These are phyloP conservation scores for Saitozyma podzolica DNA, from an alignment of 768 basidiomycete species.

Conservation along the genomic window DNA sequence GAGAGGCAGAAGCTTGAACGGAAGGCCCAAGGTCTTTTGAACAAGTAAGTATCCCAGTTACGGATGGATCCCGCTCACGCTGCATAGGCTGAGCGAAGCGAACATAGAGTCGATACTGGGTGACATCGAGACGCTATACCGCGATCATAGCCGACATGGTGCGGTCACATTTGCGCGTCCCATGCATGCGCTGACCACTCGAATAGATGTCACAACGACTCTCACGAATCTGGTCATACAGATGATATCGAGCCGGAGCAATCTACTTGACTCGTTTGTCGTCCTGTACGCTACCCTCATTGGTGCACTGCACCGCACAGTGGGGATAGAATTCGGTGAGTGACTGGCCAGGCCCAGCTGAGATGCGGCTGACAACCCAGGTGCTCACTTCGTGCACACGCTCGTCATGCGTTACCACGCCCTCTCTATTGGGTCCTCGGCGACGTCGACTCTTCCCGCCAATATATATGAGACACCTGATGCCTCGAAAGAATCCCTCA, in stretches of 20 bases:
- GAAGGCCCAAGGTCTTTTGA: slow-evolving; percentile 82
- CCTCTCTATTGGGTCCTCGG: slow-evolving; percentile 10
- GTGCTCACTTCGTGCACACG: slow-evolving; percentile 78
- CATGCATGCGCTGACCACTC: background rate
- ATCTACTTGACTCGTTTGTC: slow-evolving; percentile 83
- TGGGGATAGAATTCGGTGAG: slow-evolving; percentile 87
- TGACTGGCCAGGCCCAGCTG: slow-evolving; percentile 1
- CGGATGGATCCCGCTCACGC: slow-evolving; percentile 5
- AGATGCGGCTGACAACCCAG: slow-evolving; percentile 53
- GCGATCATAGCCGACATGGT: slow-evolving; percentile 78
- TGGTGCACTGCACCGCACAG: slow-evolving; percentile 72
- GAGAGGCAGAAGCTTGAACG: slow-evolving; percentile 64
- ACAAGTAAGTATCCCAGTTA: slow-evolving; percentile 61
- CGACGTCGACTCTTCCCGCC: slow-evolving; percentile 11
- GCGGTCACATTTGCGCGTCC: slow-evolving; percentile 17
- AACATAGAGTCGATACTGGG: slow-evolving; percentile 75
- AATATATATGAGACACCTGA: slow-evolving; percentile 43
- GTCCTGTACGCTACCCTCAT: slow-evolving; percentile 83
- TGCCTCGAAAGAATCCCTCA: slow-evolving; percentile 82
- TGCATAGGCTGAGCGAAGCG: slow-evolving; percentile 77
- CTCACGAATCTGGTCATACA: slow-evolving; percentile 74
- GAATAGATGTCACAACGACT: slow-evolving; percentile 74
- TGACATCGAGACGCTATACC: slow-evolving; percentile 73
- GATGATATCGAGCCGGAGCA: slow-evolving; percentile 75
- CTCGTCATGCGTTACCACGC: slow-evolving; percentile 67